Percentiles rank a stretch among this genome's conserved stretches.
Evolutionary conservation across 78 protist species (phyloP).

Genomic region (Guillardia theta): DNA sequence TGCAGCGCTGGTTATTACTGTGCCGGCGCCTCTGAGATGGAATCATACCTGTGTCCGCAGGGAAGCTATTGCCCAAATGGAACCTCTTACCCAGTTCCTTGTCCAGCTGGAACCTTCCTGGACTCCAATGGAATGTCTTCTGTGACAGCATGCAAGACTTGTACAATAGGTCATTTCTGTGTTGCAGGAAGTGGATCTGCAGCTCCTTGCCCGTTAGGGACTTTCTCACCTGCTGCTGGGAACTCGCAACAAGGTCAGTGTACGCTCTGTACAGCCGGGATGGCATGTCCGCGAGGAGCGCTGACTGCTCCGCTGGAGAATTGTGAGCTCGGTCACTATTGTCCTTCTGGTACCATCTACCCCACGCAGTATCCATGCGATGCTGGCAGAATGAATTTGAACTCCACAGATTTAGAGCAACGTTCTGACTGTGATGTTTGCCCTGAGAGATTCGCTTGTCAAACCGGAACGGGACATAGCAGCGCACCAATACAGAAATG

Average conservation of each 20-base stretch:
- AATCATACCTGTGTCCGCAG: background rate
- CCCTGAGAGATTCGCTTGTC: background rate
- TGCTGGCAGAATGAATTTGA: background rate
- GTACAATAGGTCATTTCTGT: conserved; percentile 55
- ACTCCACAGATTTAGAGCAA: background rate
- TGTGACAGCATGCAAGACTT: background rate
- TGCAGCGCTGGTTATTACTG: background rate
- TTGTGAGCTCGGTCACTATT: background rate
- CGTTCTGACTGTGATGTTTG: background rate
- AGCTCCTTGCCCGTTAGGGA: background rate
- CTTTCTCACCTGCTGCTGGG: background rate
- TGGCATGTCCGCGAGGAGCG: background rate
- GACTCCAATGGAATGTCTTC: background rate
- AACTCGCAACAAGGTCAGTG: background rate
- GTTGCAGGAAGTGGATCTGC: background rate
- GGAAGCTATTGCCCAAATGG: background rate
- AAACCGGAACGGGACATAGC: background rate
- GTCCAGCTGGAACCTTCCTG: background rate
- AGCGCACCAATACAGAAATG: background rate
- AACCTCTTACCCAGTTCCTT: background rate
- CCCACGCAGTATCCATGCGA: conserved; percentile 25
- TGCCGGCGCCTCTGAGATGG: background rate
- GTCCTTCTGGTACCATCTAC: background rate
- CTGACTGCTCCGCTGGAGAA: background rate
- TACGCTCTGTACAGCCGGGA: background rate